Evolutionary conservation across 2,329 filamentous ascomycete species (phyloP).

Genomic region (Microsporum canis): DNA sequence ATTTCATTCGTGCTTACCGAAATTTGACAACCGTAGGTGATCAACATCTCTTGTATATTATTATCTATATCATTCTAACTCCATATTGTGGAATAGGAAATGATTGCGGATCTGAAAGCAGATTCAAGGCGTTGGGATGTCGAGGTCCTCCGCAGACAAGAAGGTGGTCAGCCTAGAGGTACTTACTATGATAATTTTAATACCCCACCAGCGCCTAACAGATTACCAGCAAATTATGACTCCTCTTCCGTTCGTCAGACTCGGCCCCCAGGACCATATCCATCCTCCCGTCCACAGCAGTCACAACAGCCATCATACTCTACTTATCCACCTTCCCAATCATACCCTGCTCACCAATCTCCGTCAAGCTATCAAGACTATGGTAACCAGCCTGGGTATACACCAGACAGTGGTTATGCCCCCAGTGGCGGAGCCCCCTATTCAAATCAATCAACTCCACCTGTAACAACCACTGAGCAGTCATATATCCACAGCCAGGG

Average conservation of each 20-base stretch:
- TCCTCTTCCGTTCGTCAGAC: slow-evolving; percentile 29
- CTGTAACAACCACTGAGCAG: slow-evolving; percentile 29
- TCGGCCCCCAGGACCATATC: slow-evolving; percentile 20
- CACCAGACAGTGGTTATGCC: slow-evolving; percentile 12
- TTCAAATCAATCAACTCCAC: slow-evolving; percentile 25
- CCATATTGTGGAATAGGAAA: slow-evolving; percentile 32
- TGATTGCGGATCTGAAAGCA: slow-evolving; percentile 45
- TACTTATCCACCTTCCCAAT: slow-evolving; percentile 24
- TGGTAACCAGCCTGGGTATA: slow-evolving; percentile 26
- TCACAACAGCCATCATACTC: slow-evolving; percentile 23
- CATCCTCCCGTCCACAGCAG: neutral
- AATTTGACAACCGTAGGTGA: slow-evolving; percentile 61
- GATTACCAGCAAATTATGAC: slow-evolving; percentile 28
- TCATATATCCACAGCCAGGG: slow-evolving; percentile 30
- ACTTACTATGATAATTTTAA: slow-evolving; percentile 31
- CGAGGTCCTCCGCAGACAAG: slow-evolving; percentile 30
- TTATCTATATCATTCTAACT: neutral
- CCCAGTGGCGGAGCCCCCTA: slow-evolving; percentile 8
- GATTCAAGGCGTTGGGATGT: slow-evolving; percentile 43
- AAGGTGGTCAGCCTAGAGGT: slow-evolving; percentile 33
- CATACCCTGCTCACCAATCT: slow-evolving; percentile 27
- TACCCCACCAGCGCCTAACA: slow-evolving; percentile 29
- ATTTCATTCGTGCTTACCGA: slow-evolving; percentile 67
- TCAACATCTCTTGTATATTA: slow-evolving; percentile 13
- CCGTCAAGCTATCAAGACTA: slow-evolving; percentile 23